These are phyloP conservation scores for Metschnikowia matae DNA, from an alignment of 805 yeast genomes.

Conservation along the genomic window DNA sequence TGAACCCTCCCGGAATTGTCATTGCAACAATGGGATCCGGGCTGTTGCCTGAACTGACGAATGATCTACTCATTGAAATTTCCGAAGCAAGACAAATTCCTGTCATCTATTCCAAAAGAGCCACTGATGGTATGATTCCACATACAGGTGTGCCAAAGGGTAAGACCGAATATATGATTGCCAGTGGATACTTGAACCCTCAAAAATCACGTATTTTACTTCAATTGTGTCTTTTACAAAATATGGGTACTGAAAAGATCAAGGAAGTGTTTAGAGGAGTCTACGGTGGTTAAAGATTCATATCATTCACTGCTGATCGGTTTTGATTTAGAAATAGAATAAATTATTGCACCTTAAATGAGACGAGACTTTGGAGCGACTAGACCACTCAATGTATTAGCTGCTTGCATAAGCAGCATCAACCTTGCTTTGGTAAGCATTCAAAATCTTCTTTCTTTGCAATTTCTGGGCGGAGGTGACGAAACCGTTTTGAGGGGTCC, in stretches of 20 bases:
- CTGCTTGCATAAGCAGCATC: slow-evolving; percentile 51
- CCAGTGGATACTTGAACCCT: slow-evolving; percentile 64
- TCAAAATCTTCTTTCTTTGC: slow-evolving; percentile 86
- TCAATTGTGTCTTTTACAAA: slow-evolving; percentile 50
- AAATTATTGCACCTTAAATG: neutral
- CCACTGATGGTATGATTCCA: slow-evolving; percentile 72
- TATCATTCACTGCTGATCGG: neutral
- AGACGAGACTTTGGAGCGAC: neutral
- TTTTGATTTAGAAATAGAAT: neutral
- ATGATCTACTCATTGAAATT: slow-evolving; percentile 37
- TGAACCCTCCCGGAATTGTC: slow-evolving; percentile 51
- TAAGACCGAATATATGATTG: slow-evolving; percentile 28
- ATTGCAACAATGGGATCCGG: slow-evolving; percentile 75
- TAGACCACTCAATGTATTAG: neutral
- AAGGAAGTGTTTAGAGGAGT: slow-evolving; percentile 46
- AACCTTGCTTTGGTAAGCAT: slow-evolving; percentile 61
- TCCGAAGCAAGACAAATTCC: slow-evolving; percentile 44
- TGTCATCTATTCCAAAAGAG: slow-evolving; percentile 58
- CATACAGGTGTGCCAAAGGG: slow-evolving; percentile 37
- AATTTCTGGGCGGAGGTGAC: slow-evolving; percentile 95
- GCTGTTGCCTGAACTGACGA: slow-evolving; percentile 50
- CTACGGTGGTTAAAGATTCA: slow-evolving; percentile 25
- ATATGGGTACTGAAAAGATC: slow-evolving; percentile 36
- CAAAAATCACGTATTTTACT: slow-evolving; percentile 58
- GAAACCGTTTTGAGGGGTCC: slow-evolving; percentile 96